A percentile compares a stretch with the other conserved stretches of the same genome.
Conservation (phyloP, 441 rosid genomes). For the Syzygium syzygioides region DNA sequence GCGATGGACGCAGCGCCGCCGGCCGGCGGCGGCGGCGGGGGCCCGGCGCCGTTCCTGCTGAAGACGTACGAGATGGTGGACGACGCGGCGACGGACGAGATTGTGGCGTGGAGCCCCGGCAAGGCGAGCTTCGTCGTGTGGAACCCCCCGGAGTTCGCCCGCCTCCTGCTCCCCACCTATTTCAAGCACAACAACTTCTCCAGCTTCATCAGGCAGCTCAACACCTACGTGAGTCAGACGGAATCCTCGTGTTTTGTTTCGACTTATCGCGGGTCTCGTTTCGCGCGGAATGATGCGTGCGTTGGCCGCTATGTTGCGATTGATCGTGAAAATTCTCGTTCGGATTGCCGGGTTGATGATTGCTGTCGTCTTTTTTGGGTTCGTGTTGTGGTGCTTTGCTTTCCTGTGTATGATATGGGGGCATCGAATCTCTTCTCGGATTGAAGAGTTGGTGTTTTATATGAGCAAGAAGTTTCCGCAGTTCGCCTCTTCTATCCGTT, state of each 20-base stretch:
- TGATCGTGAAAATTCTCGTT: neutral
- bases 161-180: slow-evolving; percentile 63
- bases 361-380: neutral
- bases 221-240: slow-evolving; percentile 55
- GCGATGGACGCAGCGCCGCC: neutral
- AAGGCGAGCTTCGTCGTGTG: slow-evolving; percentile 78
- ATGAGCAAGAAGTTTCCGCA: neutral
- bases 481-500: neutral
- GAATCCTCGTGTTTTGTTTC: neutral
- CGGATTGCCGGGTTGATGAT: neutral
- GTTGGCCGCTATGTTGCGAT: neutral
- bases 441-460: neutral
- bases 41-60: slow-evolving; percentile 69
- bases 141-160: slow-evolving; percentile 80
- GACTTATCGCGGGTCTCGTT: neutral
- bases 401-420: neutral
- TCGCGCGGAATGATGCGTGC: neutral
- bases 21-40: slow-evolving; percentile 34
- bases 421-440: neutral
- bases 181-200: slow-evolving; percentile 95
- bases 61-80: slow-evolving; percentile 92
- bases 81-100: slow-evolving; percentile 64
- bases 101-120: slow-evolving; percentile 74
- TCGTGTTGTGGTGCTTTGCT: neutral
- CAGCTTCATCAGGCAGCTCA: slow-evolving; percentile 81